Evolutionary conservation across 495 filamentous ascomycete species (phyloP), one percentile per base, ranked within the genome.

Genomic region (Xylaria scruposa): DNA sequence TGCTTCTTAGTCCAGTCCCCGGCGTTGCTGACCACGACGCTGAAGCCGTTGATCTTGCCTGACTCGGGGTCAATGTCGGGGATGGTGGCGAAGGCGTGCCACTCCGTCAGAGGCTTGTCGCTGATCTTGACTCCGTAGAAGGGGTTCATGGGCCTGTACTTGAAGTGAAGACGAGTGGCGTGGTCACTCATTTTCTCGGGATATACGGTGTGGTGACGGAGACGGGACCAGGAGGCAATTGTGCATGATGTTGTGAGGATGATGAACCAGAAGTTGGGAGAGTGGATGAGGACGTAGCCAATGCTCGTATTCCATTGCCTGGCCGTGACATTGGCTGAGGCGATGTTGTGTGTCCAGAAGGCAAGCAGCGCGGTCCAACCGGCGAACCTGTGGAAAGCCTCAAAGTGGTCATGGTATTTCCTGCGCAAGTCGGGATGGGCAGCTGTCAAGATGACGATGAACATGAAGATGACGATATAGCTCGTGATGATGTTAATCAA

Each of bases 31-130:
- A 95, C 83, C 54, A 96, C 82, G 66, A 92, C 83, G 21, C 90
- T 93, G 79, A 92, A 94, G 21, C 89, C 90, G n/a, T 81, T 79
- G 53, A 79, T 77, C 67, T 83, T 80, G 60, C 82, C 81, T 40
- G 78, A 81, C 72, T 83, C 82, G 40, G 88, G 77, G 49, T 77
- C 68, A 54, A 74, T 82, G 70, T 84, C 82, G 44, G 90, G 89
- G 75, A 96, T 93, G 29, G 90, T 91, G 24, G 93, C 93, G 73
- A 97, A 97, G 9, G 90, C 87, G 81, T 97, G 93, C 87, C 91
- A 94, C 83, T 97, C 93, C 15, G 83, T 87, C 65, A 96, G 81
- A 0, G 90, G 90, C 19, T 83, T 83, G 66, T 87, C 81, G 42
- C 88, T 88, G 53, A 89, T 81, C 70, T 83, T 85, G 33, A 84